phyloP scores from a whole-genome alignment of 306 rosid genomes.

The Luffa aegyptiaca region DNA sequence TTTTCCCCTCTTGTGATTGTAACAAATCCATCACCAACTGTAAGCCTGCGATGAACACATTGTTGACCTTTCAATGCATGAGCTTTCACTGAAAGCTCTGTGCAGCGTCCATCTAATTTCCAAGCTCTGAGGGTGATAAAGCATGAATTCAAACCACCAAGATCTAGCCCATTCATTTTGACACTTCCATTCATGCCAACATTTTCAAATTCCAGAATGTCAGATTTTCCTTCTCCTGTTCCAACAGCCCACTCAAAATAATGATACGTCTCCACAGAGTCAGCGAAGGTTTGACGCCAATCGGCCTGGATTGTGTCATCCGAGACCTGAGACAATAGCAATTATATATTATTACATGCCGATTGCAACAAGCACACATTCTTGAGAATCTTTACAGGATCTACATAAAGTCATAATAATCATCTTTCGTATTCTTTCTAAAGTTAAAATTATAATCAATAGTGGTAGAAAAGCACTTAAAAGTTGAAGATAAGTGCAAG shows the following conservation, averaged over 20 bases:
- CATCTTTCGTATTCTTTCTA: background rate
- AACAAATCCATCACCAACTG: constrained; percentile 84
- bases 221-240: constrained; percentile 89
- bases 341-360: constrained; percentile 10
- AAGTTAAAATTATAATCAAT: background rate
- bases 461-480: background rate
- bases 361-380: constrained; percentile 9
- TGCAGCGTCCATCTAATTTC: constrained; percentile 86
- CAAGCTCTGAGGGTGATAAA: constrained; percentile 86
- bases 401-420: background rate
- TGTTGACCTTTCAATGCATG: constrained; percentile 88
- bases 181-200: constrained; percentile 85
- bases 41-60: constrained; percentile 89
- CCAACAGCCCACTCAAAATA: constrained; percentile 99
- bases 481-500: constrained; percentile 20
- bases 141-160: constrained; percentile 75
- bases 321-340: constrained; percentile 51
- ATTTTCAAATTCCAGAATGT: constrained; percentile 85
- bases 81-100: constrained; percentile 90
- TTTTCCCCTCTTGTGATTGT: constrained; percentile 90
- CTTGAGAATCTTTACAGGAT: background rate
- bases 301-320: constrained; percentile 79
- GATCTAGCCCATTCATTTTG: constrained; percentile 66
- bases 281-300: constrained; percentile 85
- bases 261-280: constrained; percentile 69